phyloP scores from a whole-genome alignment of 2,329 filamentous ascomycete species.

The Camillea tinctor region DNA sequence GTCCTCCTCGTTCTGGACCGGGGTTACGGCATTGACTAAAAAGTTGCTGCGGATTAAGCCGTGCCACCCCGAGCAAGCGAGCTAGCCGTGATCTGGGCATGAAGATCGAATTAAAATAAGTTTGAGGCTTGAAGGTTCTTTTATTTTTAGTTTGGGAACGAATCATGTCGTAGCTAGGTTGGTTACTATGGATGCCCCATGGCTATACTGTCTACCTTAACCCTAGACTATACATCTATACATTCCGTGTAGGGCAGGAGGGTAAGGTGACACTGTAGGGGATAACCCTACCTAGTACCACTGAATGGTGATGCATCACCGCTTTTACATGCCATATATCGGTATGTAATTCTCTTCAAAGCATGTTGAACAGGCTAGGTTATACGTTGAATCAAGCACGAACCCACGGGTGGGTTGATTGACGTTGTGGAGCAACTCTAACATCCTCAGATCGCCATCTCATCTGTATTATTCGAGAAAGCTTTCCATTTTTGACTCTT shows the following conservation, averaged over 20 bases:
- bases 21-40: not conserved
- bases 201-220: not conserved
- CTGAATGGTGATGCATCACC: not conserved
- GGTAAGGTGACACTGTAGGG: not conserved
- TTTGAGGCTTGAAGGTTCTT: not conserved
- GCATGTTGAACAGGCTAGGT: not conserved
- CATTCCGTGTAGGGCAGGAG: too few relatives aligned
- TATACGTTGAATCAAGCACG: not conserved
- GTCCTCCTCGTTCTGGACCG: not conserved
- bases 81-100: not conserved
- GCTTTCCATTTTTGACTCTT: not conserved
- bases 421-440: too few relatives aligned
- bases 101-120: not conserved
- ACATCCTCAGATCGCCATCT: too few relatives aligned
- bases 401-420: not conserved
- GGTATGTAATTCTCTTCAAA: not conserved
- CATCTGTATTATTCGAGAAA: not conserved
- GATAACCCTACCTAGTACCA: not conserved
- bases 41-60: not conserved
- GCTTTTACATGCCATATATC: not conserved
- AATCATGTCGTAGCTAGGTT: not conserved
- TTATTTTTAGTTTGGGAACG: not conserved
- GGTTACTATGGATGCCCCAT: too few relatives aligned
- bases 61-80: not conserved
- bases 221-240: too few relatives aligned